A percentile compares a stretch with the other conserved stretches of the same genome.
phyloP scores from a whole-genome alignment of 2,329 filamentous ascomycete species.

The Pyrenophora tritici-repentis region DNA sequence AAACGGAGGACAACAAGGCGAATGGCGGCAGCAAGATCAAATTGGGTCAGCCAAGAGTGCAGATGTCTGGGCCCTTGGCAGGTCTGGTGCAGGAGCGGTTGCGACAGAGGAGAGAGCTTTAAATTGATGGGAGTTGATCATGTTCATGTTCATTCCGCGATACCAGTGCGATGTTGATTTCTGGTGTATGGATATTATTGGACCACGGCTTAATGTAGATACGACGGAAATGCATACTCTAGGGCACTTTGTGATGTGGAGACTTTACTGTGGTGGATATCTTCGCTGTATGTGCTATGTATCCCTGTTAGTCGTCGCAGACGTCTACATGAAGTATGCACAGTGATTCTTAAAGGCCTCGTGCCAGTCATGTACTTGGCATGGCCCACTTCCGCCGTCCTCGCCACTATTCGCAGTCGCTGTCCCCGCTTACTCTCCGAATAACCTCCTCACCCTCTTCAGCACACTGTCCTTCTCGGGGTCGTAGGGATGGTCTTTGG shows the following conservation, averaged over 20 bases:
- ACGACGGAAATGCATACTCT: slow-evolving; percentile 18
- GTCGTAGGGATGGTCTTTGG: slow-evolving; percentile 98
- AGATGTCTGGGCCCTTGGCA: slow-evolving; percentile 44
- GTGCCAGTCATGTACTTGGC: background rate
- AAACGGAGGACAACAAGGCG: slow-evolving; percentile 3
- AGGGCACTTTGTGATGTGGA: background rate
- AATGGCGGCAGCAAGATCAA: slow-evolving; percentile 20
- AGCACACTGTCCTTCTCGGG: slow-evolving; percentile 98
- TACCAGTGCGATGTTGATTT: slow-evolving; percentile 20
- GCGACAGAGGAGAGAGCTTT: slow-evolving; percentile 39
- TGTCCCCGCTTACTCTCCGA: slow-evolving; percentile 64
- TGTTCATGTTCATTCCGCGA: slow-evolving; percentile 17
- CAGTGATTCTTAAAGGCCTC: background rate
- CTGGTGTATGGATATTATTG: slow-evolving; percentile 8
- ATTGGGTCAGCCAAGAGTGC: slow-evolving; percentile 39
- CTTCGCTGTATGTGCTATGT: background rate
- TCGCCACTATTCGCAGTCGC: too few relatives aligned
- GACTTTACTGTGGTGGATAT: background rate
- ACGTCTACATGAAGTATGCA: too few relatives aligned
- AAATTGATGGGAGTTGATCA: slow-evolving; percentile 7
- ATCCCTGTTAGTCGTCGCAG: too few relatives aligned
- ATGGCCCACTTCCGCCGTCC: too few relatives aligned
- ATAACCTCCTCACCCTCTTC: slow-evolving; percentile 77
- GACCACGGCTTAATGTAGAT: slow-evolving; percentile 28
- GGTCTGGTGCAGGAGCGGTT: slow-evolving; percentile 40